Percentiles rank a stretch among this genome's conserved stretches.
These are phyloP conservation scores for Ogataea henricii DNA, from an alignment of 805 yeast genomes.

Conservation along the genomic window DNA sequence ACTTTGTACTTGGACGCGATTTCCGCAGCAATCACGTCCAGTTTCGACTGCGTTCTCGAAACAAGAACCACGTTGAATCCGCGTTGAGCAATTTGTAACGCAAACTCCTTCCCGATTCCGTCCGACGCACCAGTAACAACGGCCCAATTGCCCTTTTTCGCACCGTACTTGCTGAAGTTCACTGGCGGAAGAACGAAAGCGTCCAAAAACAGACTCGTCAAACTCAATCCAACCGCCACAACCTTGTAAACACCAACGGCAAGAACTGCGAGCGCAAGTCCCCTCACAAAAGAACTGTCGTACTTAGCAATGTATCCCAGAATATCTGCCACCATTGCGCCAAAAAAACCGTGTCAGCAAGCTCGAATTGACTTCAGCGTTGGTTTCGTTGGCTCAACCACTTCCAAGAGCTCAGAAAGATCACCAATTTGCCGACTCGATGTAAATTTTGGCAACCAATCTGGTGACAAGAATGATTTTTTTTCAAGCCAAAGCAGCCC, in stretches of 20 bases:
- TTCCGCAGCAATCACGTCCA: slow-evolving; percentile 64
- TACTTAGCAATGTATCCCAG: background rate
- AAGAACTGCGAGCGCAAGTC: slow-evolving; percentile 43
- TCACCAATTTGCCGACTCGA: too few species aligned
- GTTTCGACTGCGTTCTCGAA: slow-evolving; percentile 80
- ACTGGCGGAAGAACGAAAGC: slow-evolving; percentile 65
- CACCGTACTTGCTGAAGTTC: slow-evolving; percentile 71
- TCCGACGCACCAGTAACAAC: slow-evolving; percentile 96
- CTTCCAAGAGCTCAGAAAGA: background rate
- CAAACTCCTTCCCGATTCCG: slow-evolving; percentile 94
- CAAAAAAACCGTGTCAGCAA: background rate
- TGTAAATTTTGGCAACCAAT: too few species aligned
- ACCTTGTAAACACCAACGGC: slow-evolving; percentile 66
- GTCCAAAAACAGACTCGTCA: slow-evolving; percentile 57
- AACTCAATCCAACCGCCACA: slow-evolving; percentile 51
- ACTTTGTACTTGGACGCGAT: slow-evolving; percentile 62
- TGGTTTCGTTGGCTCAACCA: background rate
- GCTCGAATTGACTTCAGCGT: too few species aligned
- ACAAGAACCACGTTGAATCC: slow-evolving; percentile 85
- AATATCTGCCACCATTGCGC: background rate
- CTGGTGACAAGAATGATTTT: too few species aligned
- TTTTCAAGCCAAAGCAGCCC: too few species aligned
- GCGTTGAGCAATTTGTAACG: slow-evolving; percentile 78
- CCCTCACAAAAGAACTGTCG: background rate
- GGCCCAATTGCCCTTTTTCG: slow-evolving; percentile 79